Evolutionary conservation across 2,329 filamentous ascomycete species (phyloP).

Genomic region (Rosellinia necatrix): DNA sequence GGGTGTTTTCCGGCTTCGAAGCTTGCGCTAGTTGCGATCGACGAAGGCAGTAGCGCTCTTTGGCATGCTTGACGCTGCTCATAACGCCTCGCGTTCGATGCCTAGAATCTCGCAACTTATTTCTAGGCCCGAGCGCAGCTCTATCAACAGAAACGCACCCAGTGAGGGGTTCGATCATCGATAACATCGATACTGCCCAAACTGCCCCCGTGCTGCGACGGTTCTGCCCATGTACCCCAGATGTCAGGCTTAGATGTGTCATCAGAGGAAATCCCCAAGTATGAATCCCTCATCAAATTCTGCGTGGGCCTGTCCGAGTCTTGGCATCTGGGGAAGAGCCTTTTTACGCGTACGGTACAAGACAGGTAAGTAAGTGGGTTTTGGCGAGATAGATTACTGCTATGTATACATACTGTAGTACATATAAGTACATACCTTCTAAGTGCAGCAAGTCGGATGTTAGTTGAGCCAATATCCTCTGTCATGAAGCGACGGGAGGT

Average conservation of each 20-base stretch:
- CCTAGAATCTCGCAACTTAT: background rate
- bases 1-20: too few relatives aligned
- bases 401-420: too few relatives aligned
- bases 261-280: background rate
- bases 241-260: constrained; percentile 1
- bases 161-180: too few relatives aligned
- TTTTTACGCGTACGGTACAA: background rate
- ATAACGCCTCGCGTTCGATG: background rate
- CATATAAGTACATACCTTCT: constrained; percentile 12
- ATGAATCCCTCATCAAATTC: constrained; percentile 5
- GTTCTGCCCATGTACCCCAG: constrained; percentile 9
- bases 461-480: background rate
- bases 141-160: too few relatives aligned
- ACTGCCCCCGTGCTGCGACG: background rate
- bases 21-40: too few relatives aligned
- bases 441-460: constrained; percentile 7
- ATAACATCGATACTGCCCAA: too few relatives aligned
- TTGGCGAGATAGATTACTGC: too few relatives aligned
- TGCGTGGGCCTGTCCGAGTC: background rate
- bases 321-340: constrained; percentile 16
- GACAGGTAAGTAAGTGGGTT: background rate
- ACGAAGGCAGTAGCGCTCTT: background rate
- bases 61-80: too few relatives aligned
- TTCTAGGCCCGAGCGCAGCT: too few relatives aligned
- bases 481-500: too few relatives aligned